Conservation (phyloP, 2,329 filamentous ascomycete genomes). For the Pseudogymnoascus destructans region DNA sequence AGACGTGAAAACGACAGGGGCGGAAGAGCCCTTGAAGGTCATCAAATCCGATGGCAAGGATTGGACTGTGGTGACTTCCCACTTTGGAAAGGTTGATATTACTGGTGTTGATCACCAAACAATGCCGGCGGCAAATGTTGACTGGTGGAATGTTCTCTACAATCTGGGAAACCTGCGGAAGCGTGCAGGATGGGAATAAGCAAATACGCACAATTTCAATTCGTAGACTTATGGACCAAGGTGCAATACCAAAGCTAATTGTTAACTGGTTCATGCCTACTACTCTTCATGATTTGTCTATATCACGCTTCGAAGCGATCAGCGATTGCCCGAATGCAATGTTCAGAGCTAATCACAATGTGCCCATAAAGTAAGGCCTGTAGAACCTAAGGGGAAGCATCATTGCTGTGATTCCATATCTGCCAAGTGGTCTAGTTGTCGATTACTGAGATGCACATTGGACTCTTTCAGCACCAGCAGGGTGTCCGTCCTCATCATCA, state of each 20-base stretch:
- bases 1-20: background rate
- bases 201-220: background rate
- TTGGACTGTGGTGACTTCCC: background rate
- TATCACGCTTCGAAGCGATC: background rate
- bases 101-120: slow-evolving; percentile 17
- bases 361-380: background rate
- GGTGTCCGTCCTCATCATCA: slow-evolving; percentile 64
- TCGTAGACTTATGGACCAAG: background rate
- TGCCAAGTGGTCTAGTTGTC: slow-evolving; percentile 9
- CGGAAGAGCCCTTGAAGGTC: background rate
- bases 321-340: background rate
- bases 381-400: background rate
- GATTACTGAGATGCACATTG: slow-evolving; percentile 79
- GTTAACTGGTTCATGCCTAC: slow-evolving; percentile 4
- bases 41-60: slow-evolving; percentile 11
- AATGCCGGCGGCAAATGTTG: slow-evolving; percentile 25
- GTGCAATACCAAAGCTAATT: background rate
- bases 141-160: slow-evolving; percentile 30
- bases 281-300: slow-evolving; percentile 3
- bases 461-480: slow-evolving; percentile 59
- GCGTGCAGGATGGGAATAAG: slow-evolving; percentile 20
- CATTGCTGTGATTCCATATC: background rate
- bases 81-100: slow-evolving; percentile 6
- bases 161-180: slow-evolving; percentile 25
- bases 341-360: background rate